These are phyloP conservation scores for Paspalum notatum DNA, from an alignment of 176 grass and related monocot species.

Conservation along the genomic window DNA sequence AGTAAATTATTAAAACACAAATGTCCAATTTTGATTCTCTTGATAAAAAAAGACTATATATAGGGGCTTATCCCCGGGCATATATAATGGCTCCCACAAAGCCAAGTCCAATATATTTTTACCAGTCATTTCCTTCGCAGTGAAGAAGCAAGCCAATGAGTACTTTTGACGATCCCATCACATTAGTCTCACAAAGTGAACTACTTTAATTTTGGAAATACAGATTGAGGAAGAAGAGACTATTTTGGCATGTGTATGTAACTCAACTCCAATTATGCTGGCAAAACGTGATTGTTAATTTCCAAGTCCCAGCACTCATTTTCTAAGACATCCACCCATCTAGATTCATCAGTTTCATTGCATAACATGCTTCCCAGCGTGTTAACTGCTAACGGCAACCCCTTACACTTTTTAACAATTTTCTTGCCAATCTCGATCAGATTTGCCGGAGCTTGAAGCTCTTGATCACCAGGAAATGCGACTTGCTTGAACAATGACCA, in stretches of 20 bases:
- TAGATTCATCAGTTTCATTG: not conserved
- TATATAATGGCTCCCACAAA: too few species aligned
- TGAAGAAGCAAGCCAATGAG: too few species aligned
- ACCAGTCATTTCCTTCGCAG: too few species aligned
- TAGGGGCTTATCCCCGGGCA: too few species aligned
- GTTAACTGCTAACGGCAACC: not conserved
- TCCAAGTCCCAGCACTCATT: not conserved
- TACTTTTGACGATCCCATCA: too few species aligned
- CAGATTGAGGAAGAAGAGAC: not conserved
- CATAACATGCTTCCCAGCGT: not conserved
- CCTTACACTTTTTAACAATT: not conserved
- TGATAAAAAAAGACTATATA: too few species aligned
- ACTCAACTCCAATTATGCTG: not conserved
- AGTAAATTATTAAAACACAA: too few species aligned
- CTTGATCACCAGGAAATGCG: not conserved
- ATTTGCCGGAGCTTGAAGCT: not conserved
- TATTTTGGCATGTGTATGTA: not conserved
- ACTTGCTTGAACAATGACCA: not conserved
- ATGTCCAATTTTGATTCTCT: too few species aligned
- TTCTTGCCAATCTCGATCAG: not conserved
- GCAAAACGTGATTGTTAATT: not conserved
- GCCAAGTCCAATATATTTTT: too few species aligned
- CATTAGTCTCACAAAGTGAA: not conserved
- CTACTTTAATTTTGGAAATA: not conserved
- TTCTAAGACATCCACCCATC: not conserved